A percentile compares a stretch with the other conserved stretches of the same genome.
Conservation (phyloP, 1,284 basidiomycete genomes). For the Exobasidium cylindrosporum region DNA sequence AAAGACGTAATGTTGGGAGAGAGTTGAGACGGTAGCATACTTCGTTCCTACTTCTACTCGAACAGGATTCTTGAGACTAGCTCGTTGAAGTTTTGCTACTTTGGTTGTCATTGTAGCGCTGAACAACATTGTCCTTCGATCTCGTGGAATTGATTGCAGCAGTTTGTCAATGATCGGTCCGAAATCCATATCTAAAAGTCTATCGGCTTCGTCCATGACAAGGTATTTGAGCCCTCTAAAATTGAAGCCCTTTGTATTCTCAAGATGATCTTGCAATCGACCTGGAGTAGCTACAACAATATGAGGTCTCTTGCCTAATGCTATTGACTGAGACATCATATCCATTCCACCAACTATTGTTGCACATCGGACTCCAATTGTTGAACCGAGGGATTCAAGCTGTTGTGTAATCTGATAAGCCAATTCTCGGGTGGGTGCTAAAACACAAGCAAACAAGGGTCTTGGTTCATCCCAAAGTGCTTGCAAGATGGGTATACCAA, state of each 20-base stretch:
- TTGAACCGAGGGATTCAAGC: slow-evolving; percentile 83
- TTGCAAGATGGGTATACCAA: slow-evolving; percentile 92
- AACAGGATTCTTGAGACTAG: slow-evolving; percentile 92
- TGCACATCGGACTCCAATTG: slow-evolving; percentile 71
- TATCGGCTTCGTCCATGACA: slow-evolving; percentile 95
- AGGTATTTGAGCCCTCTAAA: slow-evolving; percentile 82
- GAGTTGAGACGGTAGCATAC: slow-evolving; percentile 94
- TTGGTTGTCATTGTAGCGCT: slow-evolving; percentile 99
- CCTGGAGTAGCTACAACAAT: slow-evolving; percentile 97
- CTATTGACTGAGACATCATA: slow-evolving; percentile 86
- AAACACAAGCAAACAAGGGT: slow-evolving; percentile 86
- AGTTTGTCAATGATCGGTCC: slow-evolving; percentile 96
- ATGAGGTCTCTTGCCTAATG: slow-evolving; percentile 76
- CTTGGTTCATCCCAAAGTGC: slow-evolving; percentile 94
- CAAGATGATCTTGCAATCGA: slow-evolving; percentile 88
- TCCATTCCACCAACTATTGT: slow-evolving; percentile 96
- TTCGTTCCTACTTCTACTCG: slow-evolving; percentile 86
- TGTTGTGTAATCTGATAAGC: slow-evolving; percentile 99
- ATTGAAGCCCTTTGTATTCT: slow-evolving; percentile 97
- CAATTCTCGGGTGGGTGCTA: slow-evolving; percentile 83
- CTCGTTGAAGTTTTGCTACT: slow-evolving; percentile 92
- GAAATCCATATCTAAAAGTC: slow-evolving; percentile 95
- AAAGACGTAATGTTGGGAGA: slow-evolving; percentile 93
- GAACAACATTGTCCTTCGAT: slow-evolving; percentile 92
- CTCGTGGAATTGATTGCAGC: slow-evolving; percentile 88